A percentile compares a stretch with the other conserved stretches of the same genome.
These are phyloP conservation scores for Ampelocalamus luodianensis DNA, from an alignment of 176 grass and related monocot genomes.

Conservation along the genomic window DNA sequence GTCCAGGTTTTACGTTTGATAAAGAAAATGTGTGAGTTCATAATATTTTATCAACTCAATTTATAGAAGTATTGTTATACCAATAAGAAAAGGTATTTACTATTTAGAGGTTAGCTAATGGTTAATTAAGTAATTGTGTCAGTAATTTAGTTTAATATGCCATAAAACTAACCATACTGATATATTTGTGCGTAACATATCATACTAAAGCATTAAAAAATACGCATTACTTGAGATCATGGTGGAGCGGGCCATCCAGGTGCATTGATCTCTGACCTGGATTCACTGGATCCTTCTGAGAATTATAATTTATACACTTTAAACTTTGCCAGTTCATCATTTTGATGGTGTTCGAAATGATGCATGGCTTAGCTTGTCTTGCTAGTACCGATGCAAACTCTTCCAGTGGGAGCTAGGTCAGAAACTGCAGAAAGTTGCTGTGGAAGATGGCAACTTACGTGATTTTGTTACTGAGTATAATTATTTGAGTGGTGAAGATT, in stretches of 20 bases:
- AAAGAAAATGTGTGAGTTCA: background rate
- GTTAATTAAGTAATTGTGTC: background rate
- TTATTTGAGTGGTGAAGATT: background rate
- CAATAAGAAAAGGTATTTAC: too few species aligned
- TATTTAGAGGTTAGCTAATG: too few species aligned
- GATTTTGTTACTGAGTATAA: background rate
- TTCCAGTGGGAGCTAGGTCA: background rate
- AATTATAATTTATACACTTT: background rate
- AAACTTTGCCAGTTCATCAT: slow-evolving; percentile 7
- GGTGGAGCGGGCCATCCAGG: background rate
- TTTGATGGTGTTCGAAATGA: slow-evolving; percentile 16
- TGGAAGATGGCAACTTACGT: background rate
- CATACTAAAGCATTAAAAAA: background rate
- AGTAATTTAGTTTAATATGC: background rate
- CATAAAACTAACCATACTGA: background rate
- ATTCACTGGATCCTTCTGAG: background rate
- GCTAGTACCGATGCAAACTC: background rate
- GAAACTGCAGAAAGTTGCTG: background rate
- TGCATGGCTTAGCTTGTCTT: too few species aligned
- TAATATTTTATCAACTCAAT: too few species aligned
- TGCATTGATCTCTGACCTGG: background rate
- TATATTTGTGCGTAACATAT: background rate
- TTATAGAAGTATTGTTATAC: too few species aligned
- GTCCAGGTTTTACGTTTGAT: background rate
- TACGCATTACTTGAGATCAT: background rate